A percentile compares a stretch with the other conserved stretches of the same genome.
Evolutionary conservation across 495 filamentous ascomycete genomes (phyloP).

Genomic region (Bombardia bombarda): DNA sequence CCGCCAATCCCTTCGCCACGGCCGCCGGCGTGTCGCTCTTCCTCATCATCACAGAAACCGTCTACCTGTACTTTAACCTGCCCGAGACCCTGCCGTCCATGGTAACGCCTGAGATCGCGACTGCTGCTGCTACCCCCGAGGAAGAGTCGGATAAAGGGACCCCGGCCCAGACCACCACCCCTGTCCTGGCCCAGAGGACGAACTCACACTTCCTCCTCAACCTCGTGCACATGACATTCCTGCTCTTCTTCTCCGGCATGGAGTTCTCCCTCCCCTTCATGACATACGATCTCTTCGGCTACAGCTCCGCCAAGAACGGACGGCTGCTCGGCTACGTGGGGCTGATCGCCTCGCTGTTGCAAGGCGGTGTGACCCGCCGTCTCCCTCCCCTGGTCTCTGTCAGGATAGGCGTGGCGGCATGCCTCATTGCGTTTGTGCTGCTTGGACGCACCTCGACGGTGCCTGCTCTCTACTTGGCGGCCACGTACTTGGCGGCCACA

Average conservation of each 20-base stretch:
- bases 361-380: constrained; percentile 76
- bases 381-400: constrained; percentile 71
- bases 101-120: constrained; percentile 14
- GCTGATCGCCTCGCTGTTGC: constrained; percentile 81
- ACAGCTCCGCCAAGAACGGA: constrained; percentile 70
- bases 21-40: constrained; percentile 78
- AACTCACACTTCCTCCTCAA: constrained; percentile 84
- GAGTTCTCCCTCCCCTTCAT: constrained; percentile 96
- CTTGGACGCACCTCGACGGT: constrained; percentile 62
- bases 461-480: constrained; percentile 66
- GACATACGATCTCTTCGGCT: constrained; percentile 86
- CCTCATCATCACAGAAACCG: constrained; percentile 76
- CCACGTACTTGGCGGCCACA: constrained; percentile 75
- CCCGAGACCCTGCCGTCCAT: constrained; percentile 77
- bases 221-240: constrained; percentile 77
- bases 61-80: constrained; percentile 77
- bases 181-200: constrained; percentile 41
- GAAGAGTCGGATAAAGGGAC: constrained; percentile 13
- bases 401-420: constrained; percentile 68
- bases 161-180: constrained; percentile 4
- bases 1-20: constrained; percentile 86
- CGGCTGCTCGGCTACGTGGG: constrained; percentile 89
- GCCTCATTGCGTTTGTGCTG: constrained; percentile 70
- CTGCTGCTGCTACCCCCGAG: constrained; percentile 16
- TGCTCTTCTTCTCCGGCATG: constrained; percentile 95